phyloP scores from a whole-genome alignment of 2,329 filamentous ascomycete genomes.

The Cordyceps militaris region DNA sequence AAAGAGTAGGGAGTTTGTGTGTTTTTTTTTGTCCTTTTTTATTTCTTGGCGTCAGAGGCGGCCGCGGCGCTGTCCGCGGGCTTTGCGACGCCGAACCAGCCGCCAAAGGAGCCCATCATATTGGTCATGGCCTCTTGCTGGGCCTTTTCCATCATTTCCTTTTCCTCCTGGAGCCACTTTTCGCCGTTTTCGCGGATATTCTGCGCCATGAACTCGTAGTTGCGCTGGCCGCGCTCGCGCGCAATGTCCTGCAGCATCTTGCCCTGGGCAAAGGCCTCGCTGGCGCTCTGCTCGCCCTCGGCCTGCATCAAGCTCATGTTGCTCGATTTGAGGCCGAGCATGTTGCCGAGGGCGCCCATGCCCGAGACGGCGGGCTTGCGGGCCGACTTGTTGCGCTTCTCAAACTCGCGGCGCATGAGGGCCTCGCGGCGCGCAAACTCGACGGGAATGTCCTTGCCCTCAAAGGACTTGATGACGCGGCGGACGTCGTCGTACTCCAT shows the following conservation, averaged over 20 bases:
- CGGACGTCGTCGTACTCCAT: slow-evolving; percentile 89
- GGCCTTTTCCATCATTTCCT: slow-evolving; percentile 76
- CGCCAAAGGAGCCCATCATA: slow-evolving; percentile 70
- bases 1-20: not conserved
- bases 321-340: slow-evolving; percentile 70
- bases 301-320: slow-evolving; percentile 52
- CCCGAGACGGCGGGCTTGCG: slow-evolving; percentile 53
- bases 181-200: slow-evolving; percentile 91
- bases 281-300: slow-evolving; percentile 62
- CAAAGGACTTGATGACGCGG: slow-evolving; percentile 77
- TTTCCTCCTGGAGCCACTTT: slow-evolving; percentile 93
- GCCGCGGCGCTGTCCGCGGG: not conserved
- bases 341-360: slow-evolving; percentile 60
- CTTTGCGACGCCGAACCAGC: slow-evolving; percentile 24
- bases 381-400: slow-evolving; percentile 61
- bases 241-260: slow-evolving; percentile 98
- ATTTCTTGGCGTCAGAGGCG: slow-evolving; percentile 6
- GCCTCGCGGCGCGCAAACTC: slow-evolving; percentile 89
- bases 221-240: slow-evolving; percentile 80
- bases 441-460: slow-evolving; percentile 79
- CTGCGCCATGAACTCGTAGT: slow-evolving; percentile 83
- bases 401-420: slow-evolving; percentile 75
- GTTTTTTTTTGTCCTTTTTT: not conserved
- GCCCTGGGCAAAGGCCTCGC: slow-evolving; percentile 76
- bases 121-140: slow-evolving; percentile 87